phyloP scores from a whole-genome alignment of 495 filamentous ascomycete genomes.

The Penicillium simplicissimum region DNA sequence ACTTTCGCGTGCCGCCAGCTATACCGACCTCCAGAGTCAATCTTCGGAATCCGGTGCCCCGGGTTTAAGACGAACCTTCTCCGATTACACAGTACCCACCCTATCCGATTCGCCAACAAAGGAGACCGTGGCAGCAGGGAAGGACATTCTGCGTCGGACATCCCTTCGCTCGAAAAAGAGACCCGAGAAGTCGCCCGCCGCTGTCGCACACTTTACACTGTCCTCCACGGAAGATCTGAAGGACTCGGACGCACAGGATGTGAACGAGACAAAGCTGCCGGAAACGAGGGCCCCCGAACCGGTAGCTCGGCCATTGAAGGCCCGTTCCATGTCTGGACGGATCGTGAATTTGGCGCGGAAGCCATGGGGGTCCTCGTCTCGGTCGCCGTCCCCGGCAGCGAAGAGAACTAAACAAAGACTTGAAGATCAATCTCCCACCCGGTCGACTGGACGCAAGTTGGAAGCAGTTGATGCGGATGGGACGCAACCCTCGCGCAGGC shows the following conservation, averaged over 20 bases:
- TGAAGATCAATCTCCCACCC: slow-evolving; percentile 42
- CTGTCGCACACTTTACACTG: slow-evolving; percentile 41
- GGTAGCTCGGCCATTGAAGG: slow-evolving; percentile 45
- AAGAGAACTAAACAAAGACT: slow-evolving; percentile 35
- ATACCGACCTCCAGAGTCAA: slow-evolving; percentile 42
- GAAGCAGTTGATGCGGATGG: slow-evolving; percentile 35
- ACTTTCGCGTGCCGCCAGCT: slow-evolving; percentile 45
- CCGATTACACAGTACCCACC: slow-evolving; percentile 40
- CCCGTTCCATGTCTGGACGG: slow-evolving; percentile 59
- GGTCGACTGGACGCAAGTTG: slow-evolving; percentile 17
- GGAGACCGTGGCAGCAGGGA: slow-evolving; percentile 47
- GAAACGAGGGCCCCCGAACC: slow-evolving; percentile 43
- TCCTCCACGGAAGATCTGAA: slow-evolving; percentile 41
- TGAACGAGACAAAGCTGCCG: slow-evolving; percentile 22
- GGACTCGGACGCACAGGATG: slow-evolving; percentile 24
- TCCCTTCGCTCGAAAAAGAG: slow-evolving; percentile 44
- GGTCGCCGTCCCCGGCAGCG: slow-evolving; percentile 59
- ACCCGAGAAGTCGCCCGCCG: slow-evolving; percentile 22
- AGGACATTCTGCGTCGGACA: slow-evolving; percentile 48
- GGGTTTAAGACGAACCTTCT: slow-evolving; percentile 47
- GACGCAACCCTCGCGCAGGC: slow-evolving; percentile 32
- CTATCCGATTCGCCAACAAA: slow-evolving; percentile 42
- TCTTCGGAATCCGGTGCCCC: slow-evolving; percentile 27
- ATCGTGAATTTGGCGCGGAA: slow-evolving; percentile 66
- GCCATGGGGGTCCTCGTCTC: slow-evolving; percentile 67